Evolutionary conservation across 495 filamentous ascomycete genomes (phyloP), one percentile per base, ranked within the genome.

Genomic region (Hyaloscypha bicolor): DNA sequence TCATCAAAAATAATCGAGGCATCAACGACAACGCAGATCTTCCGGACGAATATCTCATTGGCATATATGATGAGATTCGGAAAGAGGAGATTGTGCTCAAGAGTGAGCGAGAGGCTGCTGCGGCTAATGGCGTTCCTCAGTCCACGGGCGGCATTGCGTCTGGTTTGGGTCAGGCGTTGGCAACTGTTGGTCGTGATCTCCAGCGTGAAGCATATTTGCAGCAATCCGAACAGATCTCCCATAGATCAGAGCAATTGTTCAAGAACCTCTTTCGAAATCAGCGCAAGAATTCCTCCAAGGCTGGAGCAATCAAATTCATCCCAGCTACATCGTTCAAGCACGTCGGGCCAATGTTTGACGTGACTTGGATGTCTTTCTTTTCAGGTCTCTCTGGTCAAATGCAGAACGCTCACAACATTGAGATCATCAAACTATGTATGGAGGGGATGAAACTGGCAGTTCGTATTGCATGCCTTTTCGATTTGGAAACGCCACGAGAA

Each of bases 341-440:
- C 78, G 90, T 96, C 60, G 95, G 95, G 0, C 93, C 95, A 3
- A 99, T 99, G 94, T 99, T 99, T 71, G 94, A 98, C 70, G 94
- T 97, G 19, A 96, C 92, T 0, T 99, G 95, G 95, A 99, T 97
- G 94, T 95, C 94, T 22, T 96, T 97, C 78, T 89, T 98, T 73
- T 97, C 93, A 11, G 93, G 93, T 0, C 83, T 98, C 31, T 97
- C 95, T 4, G 93, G 91, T 32, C 88, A 93, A 65, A 93, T 93
- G 77, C 94, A 97, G 72, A 92, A 94, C 74, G 91, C 92, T 0
- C 90, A 96, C 62, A 95, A 97, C 74, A 82, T 97, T 22, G 92
- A 97, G 71, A 91, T 92, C 22, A 93, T 97, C 74, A 90, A 87
- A 73, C 79, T 96, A 5, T 97, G 96, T 73, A 89, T 98, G 81